Evolutionary conservation across 2,329 filamentous ascomycete genomes (phyloP).

Genomic region (Falciphora oryzae): DNA sequence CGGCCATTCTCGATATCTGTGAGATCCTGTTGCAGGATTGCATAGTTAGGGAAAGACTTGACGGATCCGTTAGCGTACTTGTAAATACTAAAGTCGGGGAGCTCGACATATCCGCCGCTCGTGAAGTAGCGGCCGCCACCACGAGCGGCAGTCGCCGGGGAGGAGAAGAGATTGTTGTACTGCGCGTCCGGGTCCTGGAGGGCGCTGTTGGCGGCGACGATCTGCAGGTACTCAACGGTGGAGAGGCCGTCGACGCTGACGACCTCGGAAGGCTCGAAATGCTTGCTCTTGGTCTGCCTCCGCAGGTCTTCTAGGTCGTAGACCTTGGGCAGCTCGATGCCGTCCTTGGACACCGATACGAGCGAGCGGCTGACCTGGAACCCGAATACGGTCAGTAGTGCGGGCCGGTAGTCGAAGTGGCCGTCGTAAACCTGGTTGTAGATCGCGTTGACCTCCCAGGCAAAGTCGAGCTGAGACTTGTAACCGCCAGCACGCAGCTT

Average conservation of each 20-base stretch:
- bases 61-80: constrained; percentile 10
- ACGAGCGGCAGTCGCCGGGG: constrained; percentile 1
- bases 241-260: constrained; percentile 24
- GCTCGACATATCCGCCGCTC: constrained; percentile 10
- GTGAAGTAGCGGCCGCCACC: constrained; percentile 7
- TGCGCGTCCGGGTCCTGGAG: constrained; percentile 26
- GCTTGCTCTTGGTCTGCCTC: constrained; percentile 13
- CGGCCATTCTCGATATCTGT: constrained; percentile 7
- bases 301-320: constrained; percentile 36
- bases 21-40: constrained; percentile 8
- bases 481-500: constrained; percentile 27
- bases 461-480: constrained; percentile 31
- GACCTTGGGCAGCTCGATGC: constrained; percentile 33
- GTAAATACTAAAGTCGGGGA: constrained; percentile 9
- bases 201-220: constrained; percentile 32
- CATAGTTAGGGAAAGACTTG: constrained; percentile 6
- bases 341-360: constrained; percentile 31
- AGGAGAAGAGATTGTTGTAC: constrained; percentile 25
- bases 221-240: constrained; percentile 32
- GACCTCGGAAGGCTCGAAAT: constrained; percentile 19
- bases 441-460: constrained; percentile 27
- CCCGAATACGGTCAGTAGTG: constrained; percentile 24
- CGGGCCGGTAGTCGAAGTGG: constrained; percentile 25
- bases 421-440: constrained; percentile 28
- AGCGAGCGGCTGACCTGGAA: constrained; percentile 28